Conservation (phyloP, 2,329 filamentous ascomycete species). For the Fusarium multiceps region DNA sequence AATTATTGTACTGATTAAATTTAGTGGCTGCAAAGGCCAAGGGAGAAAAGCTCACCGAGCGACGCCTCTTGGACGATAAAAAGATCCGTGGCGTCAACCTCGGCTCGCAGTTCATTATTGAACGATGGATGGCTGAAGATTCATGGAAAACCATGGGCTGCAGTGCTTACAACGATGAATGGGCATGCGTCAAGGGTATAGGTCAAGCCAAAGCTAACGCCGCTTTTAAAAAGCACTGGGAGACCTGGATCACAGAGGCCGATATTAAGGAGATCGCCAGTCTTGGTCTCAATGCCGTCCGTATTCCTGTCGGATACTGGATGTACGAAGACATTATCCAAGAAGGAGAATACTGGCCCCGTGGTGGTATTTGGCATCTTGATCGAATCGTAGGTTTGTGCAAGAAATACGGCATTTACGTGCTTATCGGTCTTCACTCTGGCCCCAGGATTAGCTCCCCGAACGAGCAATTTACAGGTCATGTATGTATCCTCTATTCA, state of each 20-base stretch:
- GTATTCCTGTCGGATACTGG: constrained; percentile 46
- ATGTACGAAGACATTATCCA: constrained; percentile 42
- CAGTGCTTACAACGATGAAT: constrained; percentile 41
- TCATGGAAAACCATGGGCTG: constrained; percentile 45
- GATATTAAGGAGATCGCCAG: constrained; percentile 43
- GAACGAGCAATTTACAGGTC: constrained; percentile 43
- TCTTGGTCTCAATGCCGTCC: constrained; percentile 41
- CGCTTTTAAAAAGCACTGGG: constrained; percentile 44
- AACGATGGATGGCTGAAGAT: constrained; percentile 44
- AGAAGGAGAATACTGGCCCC: constrained; percentile 37
- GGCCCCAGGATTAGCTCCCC: constrained; percentile 39
- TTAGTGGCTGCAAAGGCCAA: not conserved
- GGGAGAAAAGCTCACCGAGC: not conserved
- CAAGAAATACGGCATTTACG: constrained; percentile 39
- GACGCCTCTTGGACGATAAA: constrained; percentile 24
- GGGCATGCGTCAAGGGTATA: constrained; percentile 41
- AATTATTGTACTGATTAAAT: not conserved
- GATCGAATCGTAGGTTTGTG: constrained; percentile 45
- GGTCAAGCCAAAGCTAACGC: constrained; percentile 40
- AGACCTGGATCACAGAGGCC: constrained; percentile 37
- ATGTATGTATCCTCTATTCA: constrained; percentile 23
- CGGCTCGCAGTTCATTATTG: constrained; percentile 45
- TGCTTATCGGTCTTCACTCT: constrained; percentile 44
- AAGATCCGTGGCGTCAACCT: constrained; percentile 46
- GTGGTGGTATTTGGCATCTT: constrained; percentile 43